Conservation (phyloP, 768 basidiomycete genomes). For the Leucosporidium yakuticum region DNA sequence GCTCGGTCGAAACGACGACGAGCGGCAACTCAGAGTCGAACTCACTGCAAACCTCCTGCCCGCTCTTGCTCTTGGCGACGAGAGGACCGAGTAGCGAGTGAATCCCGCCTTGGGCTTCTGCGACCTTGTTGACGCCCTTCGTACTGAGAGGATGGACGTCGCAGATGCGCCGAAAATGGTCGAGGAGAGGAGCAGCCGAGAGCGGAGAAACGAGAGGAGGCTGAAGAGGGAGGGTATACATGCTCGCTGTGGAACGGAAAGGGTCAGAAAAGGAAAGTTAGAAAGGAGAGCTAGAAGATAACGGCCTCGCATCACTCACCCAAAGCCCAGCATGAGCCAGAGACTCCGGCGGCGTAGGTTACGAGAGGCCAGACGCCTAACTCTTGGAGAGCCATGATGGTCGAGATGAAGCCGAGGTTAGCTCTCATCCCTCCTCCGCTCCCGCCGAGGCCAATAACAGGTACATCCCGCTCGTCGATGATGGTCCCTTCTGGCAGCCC, state of each 20-base stretch:
- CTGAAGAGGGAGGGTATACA: not conserved
- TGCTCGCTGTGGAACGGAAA: not conserved
- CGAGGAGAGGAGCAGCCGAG: not conserved
- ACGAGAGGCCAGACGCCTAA: not conserved
- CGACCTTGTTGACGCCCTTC: not conserved
- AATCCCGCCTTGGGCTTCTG: not conserved
- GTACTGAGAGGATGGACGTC: not conserved
- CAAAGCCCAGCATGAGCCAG: not conserved
- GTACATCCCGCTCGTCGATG: not conserved
- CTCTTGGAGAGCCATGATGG: not conserved
- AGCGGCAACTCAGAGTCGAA: not conserved
- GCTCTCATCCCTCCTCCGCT: not conserved
- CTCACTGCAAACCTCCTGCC: constrained; percentile 1
- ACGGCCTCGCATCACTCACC: not conserved
- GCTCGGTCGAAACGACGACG: too few species aligned
- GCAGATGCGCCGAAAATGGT: not conserved
- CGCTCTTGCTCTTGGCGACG: not conserved
- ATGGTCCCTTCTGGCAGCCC: not conserved
- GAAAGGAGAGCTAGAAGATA: too few species aligned
- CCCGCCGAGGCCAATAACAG: not conserved
- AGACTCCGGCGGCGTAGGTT: not conserved
- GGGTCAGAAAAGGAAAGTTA: too few species aligned
- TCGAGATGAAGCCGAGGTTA: not conserved
- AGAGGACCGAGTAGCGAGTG: not conserved
- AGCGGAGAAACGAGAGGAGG: not conserved